A percentile compares a stretch with the other conserved stretches of the same genome.
Evolutionary conservation across 805 yeast species (phyloP).

Genomic region (Martiniozyma abietophila): DNA sequence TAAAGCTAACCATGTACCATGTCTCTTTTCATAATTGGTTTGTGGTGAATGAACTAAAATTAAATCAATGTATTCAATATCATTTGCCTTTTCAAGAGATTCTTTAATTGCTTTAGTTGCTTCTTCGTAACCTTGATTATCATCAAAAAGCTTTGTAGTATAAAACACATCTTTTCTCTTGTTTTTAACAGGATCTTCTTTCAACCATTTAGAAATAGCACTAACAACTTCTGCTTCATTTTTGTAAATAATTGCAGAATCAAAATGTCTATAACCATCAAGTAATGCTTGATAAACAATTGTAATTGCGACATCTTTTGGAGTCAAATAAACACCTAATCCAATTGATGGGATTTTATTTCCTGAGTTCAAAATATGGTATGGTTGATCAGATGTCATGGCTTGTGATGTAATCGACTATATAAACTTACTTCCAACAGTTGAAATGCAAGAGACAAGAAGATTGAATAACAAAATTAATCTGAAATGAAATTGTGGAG

Average conservation of each 20-base stretch:
- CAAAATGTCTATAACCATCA: constrained; percentile 65
- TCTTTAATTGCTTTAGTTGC: constrained; percentile 35
- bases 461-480: too few species aligned
- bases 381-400: constrained; percentile 69
- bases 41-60: constrained; percentile 47
- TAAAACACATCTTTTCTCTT: constrained; percentile 31
- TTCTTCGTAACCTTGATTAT: constrained; percentile 27
- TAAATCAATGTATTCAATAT: constrained; percentile 44
- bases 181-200: constrained; percentile 17
- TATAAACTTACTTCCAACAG: too few species aligned
- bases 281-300: constrained; percentile 49
- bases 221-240: constrained; percentile 55
- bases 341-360: constrained; percentile 46
- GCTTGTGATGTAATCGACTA: too few species aligned
- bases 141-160: constrained; percentile 31
- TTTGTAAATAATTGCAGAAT: constrained; percentile 58
- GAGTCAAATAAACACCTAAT: constrained; percentile 43
- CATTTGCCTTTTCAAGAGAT: constrained; percentile 33
- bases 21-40: constrained; percentile 32
- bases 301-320: constrained; percentile 29
- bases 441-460: too few species aligned
- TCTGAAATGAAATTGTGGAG: too few species aligned
- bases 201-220: constrained; percentile 42
- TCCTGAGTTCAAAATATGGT: constrained; percentile 36
- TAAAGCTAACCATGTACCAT: constrained; percentile 45